Evolutionary conservation across 306 rosid species (phyloP).

Genomic region (Pachyrhizus erosus): DNA sequence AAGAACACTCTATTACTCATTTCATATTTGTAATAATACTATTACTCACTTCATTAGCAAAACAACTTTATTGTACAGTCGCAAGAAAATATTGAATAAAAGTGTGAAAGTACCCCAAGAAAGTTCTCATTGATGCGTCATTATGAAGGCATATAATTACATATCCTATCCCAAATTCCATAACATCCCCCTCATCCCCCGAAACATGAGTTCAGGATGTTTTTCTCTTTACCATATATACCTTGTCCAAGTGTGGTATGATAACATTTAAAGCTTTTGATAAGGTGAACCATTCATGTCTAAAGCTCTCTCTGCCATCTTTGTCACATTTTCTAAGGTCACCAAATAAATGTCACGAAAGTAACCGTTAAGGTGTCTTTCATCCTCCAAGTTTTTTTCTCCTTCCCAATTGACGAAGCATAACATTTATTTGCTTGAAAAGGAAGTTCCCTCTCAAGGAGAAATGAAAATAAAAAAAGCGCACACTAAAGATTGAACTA

Average conservation of each 20-base stretch:
- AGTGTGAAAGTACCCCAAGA: constrained; percentile 3
- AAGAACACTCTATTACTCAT: not conserved
- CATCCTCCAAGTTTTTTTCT: constrained; percentile 34
- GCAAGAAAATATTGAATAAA: not conserved
- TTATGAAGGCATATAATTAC: not conserved
- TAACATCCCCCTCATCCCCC: constrained; percentile 6
- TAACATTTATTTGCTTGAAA: constrained; percentile 30
- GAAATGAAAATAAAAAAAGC: constrained; percentile 27
- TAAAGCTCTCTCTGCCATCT: constrained; percentile 30
- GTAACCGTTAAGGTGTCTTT: constrained; percentile 5
- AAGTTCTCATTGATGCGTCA: not conserved
- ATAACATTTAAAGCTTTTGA: constrained; percentile 9
- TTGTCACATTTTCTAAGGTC: constrained; percentile 31
- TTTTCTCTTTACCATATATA: constrained; percentile 27
- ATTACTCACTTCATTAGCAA: not conserved
- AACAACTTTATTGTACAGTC: not conserved
- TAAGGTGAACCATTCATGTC: constrained; percentile 26
- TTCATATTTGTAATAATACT: not conserved
- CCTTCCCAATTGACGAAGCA: constrained; percentile 19
- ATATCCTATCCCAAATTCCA: constrained; percentile 10
- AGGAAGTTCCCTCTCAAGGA: constrained; percentile 26
- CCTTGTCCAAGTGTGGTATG: constrained; percentile 11
- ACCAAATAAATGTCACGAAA: constrained; percentile 26
- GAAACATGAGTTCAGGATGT: not conserved
- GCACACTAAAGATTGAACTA: constrained; percentile 14